Base-by-base conservation (phyloP, 768 basidiomycete species). In the Termitomyces sp. region DNA sequence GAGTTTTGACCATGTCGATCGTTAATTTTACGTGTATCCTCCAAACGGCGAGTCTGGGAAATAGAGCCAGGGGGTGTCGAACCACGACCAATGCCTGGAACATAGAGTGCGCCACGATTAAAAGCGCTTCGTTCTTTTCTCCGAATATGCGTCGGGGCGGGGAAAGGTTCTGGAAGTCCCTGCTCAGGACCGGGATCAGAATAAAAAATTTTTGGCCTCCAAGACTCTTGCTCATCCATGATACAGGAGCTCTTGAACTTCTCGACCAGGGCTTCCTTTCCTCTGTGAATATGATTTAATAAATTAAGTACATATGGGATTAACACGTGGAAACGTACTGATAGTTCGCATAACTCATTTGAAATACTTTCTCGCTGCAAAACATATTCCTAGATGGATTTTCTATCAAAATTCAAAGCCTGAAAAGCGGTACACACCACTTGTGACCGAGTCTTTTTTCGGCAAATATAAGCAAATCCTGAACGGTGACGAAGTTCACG, bases 271-370 rank as follows among this genome's bases (percentile, higher is more conserved):
- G 92, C 88, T 71, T 92, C 90, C 69, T 95, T 95, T 49, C 93
- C 93, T 75, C 90, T 89, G n/a, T 24, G 36, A 49, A 14, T 26
- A n/a, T 36, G 1, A 30, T 56, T 38, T 22, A 5, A 20, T 22
- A 24, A 3, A 0, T 62, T 53, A 20, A 56, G 28, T 40, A n/a
- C n/a, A n/a, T n/a, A 10, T n/a, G 6, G 2, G 13, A 55, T 64
- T 58, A 22, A 46, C 22, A 14, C 57, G 18, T 47, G 47, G 53
- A 33, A n/a, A 79, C 90, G 54, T 61, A 92, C 92, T 94, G 92
- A 66, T 91, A 93, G 63, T 92, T 94, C 3, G 93, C 94, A 67
- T 94, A 95, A 63, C 88, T 89, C 87, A 94, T 92, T 65, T 94
- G 88, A 53, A 94, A 72, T 9, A 93, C 86, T 67, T 95, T 95